These are phyloP conservation scores for Cocos nucifera DNA, from an alignment of 176 grass and related monocot genomes.

Conservation along the genomic window DNA sequence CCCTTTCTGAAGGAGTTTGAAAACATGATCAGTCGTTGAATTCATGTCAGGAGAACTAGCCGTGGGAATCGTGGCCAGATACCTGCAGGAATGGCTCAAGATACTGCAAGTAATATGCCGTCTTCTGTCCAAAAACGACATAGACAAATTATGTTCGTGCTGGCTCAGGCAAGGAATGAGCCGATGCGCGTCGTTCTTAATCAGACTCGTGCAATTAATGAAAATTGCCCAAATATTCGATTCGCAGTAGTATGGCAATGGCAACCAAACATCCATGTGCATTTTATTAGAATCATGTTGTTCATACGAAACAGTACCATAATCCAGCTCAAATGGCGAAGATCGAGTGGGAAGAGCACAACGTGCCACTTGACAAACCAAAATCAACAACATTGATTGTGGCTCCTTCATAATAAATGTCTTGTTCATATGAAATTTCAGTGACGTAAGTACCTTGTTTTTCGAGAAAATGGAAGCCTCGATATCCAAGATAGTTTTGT, in stretches of 20 bases:
- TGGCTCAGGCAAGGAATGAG: conserved; percentile 15
- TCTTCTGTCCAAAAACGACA: background rate
- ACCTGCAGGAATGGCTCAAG: conserved; percentile 27
- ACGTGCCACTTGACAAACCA: background rate
- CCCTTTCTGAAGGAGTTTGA: no score
- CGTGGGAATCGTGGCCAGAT: conserved; percentile 11
- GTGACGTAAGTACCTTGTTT: conserved; percentile 17
- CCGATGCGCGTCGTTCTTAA: background rate
- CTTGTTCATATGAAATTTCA: conserved; percentile 1
- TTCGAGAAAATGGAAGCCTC: background rate
- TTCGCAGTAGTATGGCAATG: no score
- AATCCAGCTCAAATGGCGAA: no score
- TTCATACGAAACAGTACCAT: no score
- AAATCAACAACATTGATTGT: conserved; percentile 14
- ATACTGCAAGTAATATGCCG: fast-evolving
- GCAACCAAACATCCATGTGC: no score
- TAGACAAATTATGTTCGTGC: conserved; percentile 26
- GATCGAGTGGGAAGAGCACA: conserved; percentile 18
- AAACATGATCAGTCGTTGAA: no score
- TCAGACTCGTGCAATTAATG: conserved; percentile 14
- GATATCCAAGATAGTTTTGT: conserved; percentile 23
- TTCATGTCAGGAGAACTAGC: no score
- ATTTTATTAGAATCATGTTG: no score
- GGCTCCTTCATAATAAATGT: no score
- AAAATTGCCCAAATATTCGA: background rate